phyloP scores from a whole-genome alignment of 2,329 filamentous ascomycete genomes.

The Trichophyton simii region DNA sequence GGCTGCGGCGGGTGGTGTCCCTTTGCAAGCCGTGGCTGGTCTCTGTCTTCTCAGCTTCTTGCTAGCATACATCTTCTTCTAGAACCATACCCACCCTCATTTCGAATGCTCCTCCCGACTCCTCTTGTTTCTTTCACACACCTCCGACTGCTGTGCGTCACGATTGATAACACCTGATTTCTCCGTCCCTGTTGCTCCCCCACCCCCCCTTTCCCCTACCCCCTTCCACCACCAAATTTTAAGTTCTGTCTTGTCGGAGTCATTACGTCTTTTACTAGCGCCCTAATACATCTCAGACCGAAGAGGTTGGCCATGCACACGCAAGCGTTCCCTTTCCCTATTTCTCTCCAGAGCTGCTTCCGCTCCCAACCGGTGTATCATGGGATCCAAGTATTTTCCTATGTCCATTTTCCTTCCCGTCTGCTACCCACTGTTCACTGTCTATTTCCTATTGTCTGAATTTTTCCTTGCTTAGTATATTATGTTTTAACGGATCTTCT shows the following conservation, averaged over 20 bases:
- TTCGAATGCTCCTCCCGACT: background rate
- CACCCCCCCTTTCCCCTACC: background rate
- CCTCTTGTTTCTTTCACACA: background rate
- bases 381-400: background rate
- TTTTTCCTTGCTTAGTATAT: slow-evolving; percentile 2
- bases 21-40: slow-evolving; percentile 69
- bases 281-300: background rate
- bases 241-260: background rate
- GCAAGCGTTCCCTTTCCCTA: background rate
- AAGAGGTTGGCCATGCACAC: background rate
- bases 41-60: slow-evolving; percentile 85
- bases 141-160: background rate
- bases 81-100: slow-evolving; percentile 17
- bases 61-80: slow-evolving; percentile 94
- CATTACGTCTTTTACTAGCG: background rate
- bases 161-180: background rate
- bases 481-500: slow-evolving; percentile 1
- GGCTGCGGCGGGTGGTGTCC: slow-evolving; percentile 58
- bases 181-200: background rate
- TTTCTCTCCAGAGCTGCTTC: background rate
- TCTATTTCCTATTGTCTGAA: background rate
- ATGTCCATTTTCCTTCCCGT: background rate
- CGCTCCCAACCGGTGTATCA: background rate
- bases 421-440: background rate
- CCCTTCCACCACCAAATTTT: background rate